Base-by-base conservation (phyloP, 78 protist species). In the Blattamonas nauphoetae region DNA sequence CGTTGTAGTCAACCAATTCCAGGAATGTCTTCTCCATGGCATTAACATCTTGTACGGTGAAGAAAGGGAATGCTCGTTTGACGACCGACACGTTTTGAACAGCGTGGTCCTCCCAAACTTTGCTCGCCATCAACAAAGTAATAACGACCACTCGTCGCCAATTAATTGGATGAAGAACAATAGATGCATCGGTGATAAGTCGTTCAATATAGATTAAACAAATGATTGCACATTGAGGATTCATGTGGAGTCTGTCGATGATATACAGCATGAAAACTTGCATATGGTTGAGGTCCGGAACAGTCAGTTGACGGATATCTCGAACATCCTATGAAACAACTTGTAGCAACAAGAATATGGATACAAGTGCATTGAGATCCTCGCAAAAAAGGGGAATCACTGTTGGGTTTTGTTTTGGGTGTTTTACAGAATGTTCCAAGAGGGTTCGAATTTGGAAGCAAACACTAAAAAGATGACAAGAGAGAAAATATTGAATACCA, bases 321-420 rank as follows among this genome's bases (percentile, higher is more conserved):
- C 11, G 33, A 6, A 79, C 83, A 38, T 36, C 83, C 83, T 79
- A 21, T 38, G 41, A 6, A 79, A 32, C 41, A 21, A 6, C 21
- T 79, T 21, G 5, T 79, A 6, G 83, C 43, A 21, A 21, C 4
- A 79, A 4, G 32, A 6, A 79, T 5, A 79, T 6, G 6, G 42
- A 79, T 4, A 79, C 83, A n/a, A 79, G 41, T 38, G 83, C 5
- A 6, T 79, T n/a, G 32, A 79, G 21, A 79, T 79, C 83, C 41
- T 79, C 83, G 41, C 83, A 79, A 79, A 79, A 79, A 36, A 79
- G 6, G 33, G 83, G 83, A 79, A 79, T 79, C 4, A 79, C 83
- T 79, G 4, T 79, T 79, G 83, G 83, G 41, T 79, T 79, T 5
- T 6, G 29, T 21, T 79, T 79, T n/a, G 33, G 83, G 83, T 79